Evolutionary conservation across 2,329 filamentous ascomycete genomes (phyloP), one percentile per base, ranked within the genome.

Genomic region (Epichloe elymi): DNA sequence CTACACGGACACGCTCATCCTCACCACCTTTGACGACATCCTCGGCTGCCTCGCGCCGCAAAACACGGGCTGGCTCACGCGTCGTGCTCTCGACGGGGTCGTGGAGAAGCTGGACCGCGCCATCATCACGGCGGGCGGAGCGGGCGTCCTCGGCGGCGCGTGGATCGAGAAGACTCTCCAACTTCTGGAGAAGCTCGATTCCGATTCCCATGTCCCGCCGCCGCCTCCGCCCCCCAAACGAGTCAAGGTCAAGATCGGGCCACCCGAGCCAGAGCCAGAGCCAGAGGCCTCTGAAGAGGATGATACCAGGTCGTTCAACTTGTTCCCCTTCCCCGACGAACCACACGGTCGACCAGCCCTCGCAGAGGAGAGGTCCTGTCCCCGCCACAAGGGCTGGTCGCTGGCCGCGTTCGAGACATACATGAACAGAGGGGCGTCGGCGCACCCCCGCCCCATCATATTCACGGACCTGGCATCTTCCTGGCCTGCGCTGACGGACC

Each of bases 401-500:
- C 73, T 87, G 50, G 73, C 75, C 38, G 61, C 63, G 0, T 88
- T 90, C 61, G 77, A 86, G 53, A 62, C 67, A 1, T 78, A 85
- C 61, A 75, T 88, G 63, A 69, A 71, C 40, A 1, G 14, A 14
- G 19, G 35, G 4, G 62, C 71, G 48, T 64, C 66, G 1, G 55
- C 54, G 2, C 69, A 70, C 1, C 73, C 75, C 0, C 62, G 69
- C 51, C 88, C 91, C 0, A 57, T 94, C 4, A 73, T 96, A 10
- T 82, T 97, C 42, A 79, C 77, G 0, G 75, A 77, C 48, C 69
- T 83, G 1, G 73, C 86, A 2, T 12, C 43, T 3, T 65, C 74
- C 56, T 97, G 91, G 91, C 88, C 90, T 0, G 90, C 91, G 0
- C 66, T 85, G n/a, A 73, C 70, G 2, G 70, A 74, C 0, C 72